These are phyloP conservation scores for Didymella lethalis DNA, from an alignment of 2,329 filamentous ascomycete species.

Conservation along the genomic window DNA sequence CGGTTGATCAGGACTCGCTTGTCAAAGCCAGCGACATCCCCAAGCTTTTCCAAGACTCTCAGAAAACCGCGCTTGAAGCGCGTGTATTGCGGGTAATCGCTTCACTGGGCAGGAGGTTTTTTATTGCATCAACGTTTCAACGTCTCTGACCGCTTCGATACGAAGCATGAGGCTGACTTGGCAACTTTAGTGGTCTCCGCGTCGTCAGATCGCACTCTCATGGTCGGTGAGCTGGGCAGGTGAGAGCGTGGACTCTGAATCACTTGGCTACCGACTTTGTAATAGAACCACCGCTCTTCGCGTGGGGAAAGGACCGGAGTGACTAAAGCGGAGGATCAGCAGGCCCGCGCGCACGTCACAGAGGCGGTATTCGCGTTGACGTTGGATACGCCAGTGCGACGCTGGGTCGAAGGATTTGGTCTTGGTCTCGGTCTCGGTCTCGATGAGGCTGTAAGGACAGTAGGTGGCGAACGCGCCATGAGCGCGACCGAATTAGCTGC, in stretches of 20 bases:
- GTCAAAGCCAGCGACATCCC: background rate
- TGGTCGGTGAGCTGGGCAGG: constrained; percentile 81
- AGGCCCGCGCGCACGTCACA: constrained; percentile 35
- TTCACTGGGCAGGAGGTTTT: constrained; percentile 8
- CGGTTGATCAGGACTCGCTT: background rate
- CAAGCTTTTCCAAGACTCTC: constrained; percentile 1
- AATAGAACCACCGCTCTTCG: constrained; percentile 36
- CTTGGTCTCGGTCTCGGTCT: constrained; percentile 8
- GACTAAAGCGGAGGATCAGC: constrained; percentile 20
- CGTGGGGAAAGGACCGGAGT: constrained; percentile 34
- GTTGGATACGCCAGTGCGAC: constrained; percentile 48
- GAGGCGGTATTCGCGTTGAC: constrained; percentile 30
- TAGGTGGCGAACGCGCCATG: constrained; percentile 27
- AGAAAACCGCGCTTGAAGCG: constrained; percentile 3
- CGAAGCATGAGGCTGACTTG: constrained; percentile 39
- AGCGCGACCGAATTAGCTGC: constrained; percentile 30
- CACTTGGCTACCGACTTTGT: constrained; percentile 34
- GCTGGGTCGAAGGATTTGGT: constrained; percentile 7
- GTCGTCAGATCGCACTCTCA: constrained; percentile 85
- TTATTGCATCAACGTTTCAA: constrained; percentile 26
- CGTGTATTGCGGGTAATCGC: constrained; percentile 2
- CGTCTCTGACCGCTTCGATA: constrained; percentile 13
- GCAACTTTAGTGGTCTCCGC: constrained; percentile 76
- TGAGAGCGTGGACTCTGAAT: constrained; percentile 49
- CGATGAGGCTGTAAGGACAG: constrained; percentile 20